These are phyloP conservation scores for Alternaria angustiovoidea DNA, from an alignment of 2,329 filamentous ascomycete genomes.

Conservation along the genomic window DNA sequence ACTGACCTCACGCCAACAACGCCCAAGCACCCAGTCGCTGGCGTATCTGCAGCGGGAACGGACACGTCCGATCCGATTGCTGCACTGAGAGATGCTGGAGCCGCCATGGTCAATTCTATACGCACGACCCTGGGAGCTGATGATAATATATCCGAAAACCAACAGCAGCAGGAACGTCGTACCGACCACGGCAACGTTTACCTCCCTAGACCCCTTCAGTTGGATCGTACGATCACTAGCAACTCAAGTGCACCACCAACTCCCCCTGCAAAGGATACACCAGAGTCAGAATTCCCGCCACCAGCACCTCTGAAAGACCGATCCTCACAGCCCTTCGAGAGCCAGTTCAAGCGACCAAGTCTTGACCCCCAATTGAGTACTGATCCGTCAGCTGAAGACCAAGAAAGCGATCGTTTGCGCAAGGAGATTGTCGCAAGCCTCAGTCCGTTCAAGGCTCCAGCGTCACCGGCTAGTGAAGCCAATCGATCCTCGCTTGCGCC, in stretches of 20 bases:
- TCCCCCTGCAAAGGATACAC: constrained; percentile 57
- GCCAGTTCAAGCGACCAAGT: constrained; percentile 30
- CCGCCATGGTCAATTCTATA: constrained; percentile 58
- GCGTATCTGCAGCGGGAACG: constrained; percentile 26
- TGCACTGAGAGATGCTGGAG: constrained; percentile 57
- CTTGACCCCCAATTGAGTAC: constrained; percentile 55
- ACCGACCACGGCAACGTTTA: constrained; percentile 45
- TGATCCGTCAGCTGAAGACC: constrained; percentile 63
- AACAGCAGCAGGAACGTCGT: constrained; percentile 12
- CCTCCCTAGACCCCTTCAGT: constrained; percentile 47
- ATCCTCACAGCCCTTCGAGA: constrained; percentile 28
- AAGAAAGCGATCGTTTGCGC: constrained; percentile 74
- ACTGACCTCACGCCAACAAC: constrained; percentile 49
- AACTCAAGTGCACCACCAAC: constrained; percentile 54
- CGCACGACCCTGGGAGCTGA: constrained; percentile 48
- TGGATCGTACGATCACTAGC: constrained; percentile 49
- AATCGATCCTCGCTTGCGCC: constrained; percentile 40
- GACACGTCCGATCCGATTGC: constrained; percentile 48
- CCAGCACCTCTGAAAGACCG: constrained; percentile 50
- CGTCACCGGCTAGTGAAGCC: constrained; percentile 24
- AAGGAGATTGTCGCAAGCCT: constrained; percentile 79
- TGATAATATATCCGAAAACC: constrained; percentile 28
- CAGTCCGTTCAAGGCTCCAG: constrained; percentile 47
- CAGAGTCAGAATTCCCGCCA: constrained; percentile 39
- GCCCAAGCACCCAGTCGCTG: constrained; percentile 41